Percentiles rank a stretch among this genome's conserved stretches.
phyloP scores from a whole-genome alignment of 2,329 filamentous ascomycete species.

The Didymella pinodella region DNA sequence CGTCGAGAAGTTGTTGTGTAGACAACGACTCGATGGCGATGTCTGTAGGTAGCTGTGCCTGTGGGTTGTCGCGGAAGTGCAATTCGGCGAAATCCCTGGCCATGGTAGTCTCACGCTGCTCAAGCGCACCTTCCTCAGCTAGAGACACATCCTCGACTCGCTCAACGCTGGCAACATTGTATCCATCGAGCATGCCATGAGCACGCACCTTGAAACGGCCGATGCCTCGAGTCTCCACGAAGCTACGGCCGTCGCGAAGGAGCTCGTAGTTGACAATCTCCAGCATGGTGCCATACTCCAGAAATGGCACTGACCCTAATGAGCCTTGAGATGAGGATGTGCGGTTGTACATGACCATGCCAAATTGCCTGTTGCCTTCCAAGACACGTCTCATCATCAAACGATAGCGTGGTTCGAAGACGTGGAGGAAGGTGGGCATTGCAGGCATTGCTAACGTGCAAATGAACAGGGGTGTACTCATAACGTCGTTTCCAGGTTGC shows the following conservation, averaged over 20 bases:
- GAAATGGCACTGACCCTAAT: conserved; percentile 65
- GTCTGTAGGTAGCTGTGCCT: conserved; percentile 31
- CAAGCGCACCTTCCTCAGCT: conserved; percentile 78
- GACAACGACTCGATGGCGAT: conserved; percentile 65
- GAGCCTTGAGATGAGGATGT: conserved; percentile 61
- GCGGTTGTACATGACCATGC: conserved; percentile 79
- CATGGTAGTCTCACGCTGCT: conserved; percentile 70
- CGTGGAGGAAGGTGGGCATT: conserved; percentile 83
- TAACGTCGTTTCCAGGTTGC: conserved; percentile 61
- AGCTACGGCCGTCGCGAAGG: conserved; percentile 79
- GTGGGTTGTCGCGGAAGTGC: conserved; percentile 47
- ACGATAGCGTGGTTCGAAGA: conserved; percentile 92
- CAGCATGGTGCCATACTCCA: conserved; percentile 79
- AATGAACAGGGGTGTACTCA: conserved; percentile 74
- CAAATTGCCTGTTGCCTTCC: conserved; percentile 78
- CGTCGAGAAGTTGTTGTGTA: conserved; percentile 73
- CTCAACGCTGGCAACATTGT: conserved; percentile 77
- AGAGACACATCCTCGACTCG: conserved; percentile 82
- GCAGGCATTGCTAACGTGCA: conserved; percentile 82
- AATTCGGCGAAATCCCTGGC: conserved; percentile 47
- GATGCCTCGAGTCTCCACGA: conserved; percentile 79
- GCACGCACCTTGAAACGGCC: conserved; percentile 77
- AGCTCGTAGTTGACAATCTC: conserved; percentile 77
- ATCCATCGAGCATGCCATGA: conserved; percentile 75
- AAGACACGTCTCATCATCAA: conserved; percentile 85